Evolutionary conservation across 2,329 filamentous ascomycete genomes (phyloP).

Genomic region (Aspergillus phoenicis): DNA sequence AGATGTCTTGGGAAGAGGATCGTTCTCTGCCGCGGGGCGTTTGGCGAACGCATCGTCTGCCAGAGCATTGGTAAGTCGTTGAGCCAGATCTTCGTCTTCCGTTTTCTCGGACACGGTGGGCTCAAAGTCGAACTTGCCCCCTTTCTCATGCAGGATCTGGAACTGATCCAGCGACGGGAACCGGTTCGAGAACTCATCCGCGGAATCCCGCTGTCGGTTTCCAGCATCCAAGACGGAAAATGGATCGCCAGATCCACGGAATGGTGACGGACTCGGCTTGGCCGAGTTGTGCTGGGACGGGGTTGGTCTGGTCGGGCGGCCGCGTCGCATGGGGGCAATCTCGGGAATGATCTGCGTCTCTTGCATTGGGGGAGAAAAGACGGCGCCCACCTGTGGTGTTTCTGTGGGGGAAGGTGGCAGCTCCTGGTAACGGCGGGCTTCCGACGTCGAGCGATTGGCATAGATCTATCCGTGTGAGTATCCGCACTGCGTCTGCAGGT

Average conservation of each 20-base stretch:
- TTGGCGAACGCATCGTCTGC: constrained; percentile 81
- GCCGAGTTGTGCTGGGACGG: constrained; percentile 49
- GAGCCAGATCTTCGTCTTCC: constrained; percentile 58
- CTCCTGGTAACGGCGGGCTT: constrained; percentile 63
- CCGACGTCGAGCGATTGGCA: constrained; percentile 63
- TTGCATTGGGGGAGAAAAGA: constrained; percentile 74
- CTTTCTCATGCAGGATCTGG: constrained; percentile 81
- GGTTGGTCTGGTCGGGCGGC: constrained; percentile 64
- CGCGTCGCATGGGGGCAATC: constrained; percentile 90
- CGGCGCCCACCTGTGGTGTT: constrained; percentile 71
- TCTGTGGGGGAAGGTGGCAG: constrained; percentile 60
- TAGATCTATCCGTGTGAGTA: constrained; percentile 63
- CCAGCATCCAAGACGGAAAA: constrained; percentile 86
- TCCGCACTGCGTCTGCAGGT: neutral
- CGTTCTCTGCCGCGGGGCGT: constrained; percentile 37
- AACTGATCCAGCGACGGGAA: constrained; percentile 96
- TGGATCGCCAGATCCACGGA: constrained; percentile 74
- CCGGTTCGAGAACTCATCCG: constrained; percentile 78
- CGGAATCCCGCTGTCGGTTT: constrained; percentile 50
- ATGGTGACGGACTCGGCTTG: constrained; percentile 68
- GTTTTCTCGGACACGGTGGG: constrained; percentile 48
- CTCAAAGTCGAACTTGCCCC: constrained; percentile 82
- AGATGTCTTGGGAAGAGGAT: constrained; percentile 23
- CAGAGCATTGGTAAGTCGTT: constrained; percentile 72
- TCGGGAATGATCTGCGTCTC: constrained; percentile 77